Evolutionary conservation across 495 filamentous ascomycete species (phyloP), one percentile per base, ranked within the genome.

Genomic region (Articulospora tetracladia): DNA sequence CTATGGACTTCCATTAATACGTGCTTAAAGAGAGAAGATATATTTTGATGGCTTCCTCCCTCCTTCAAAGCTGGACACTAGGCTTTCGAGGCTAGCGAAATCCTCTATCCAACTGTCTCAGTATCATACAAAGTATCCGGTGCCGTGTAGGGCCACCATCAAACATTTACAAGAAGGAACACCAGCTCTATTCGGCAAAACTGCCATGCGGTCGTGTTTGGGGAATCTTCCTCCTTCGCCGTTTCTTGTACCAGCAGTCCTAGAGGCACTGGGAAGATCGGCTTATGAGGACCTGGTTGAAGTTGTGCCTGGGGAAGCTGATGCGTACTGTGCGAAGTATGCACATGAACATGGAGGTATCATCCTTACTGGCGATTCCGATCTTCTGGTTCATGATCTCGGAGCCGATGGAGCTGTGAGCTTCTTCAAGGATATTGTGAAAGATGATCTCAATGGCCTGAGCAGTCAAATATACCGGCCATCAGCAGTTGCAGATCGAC

Each of bases 31-130:
- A 30, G 70, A 71, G 20, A 79, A 73, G 41, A 90, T 95, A 54
- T 92, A 83, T 68, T 93, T 95, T 58, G 91, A 95, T 68, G 89
- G 90, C 24, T 85, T 81, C 46, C 75, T 95, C 12, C 91, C 91
- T 10, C 48, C 72, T 6, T 63, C 69, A 17, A 91, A 91, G 61
- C 74, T 75, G 24, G 61, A 71, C 0, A 81, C 75, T 8, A 78
- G 88, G n/a, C 57, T 78, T 22, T 39, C 64, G 10, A 77, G 88
- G 19, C 73, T 89, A n/a, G 68, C 76, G 44, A 69, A 55, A 55
- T 74, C 63, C 63, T 71, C 56, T 15, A 32, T 25, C 1, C 59
- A 44, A 46, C 19, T 66, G 22, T 51, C 19, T 10, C 25, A 59
- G 34, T 66, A 58, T 28, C 60, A 66, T 53, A 23, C 22, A 11